A percentile compares a stretch with the other conserved stretches of the same genome.
Evolutionary conservation across 108 stramenopile species (phyloP).

Genomic region (Skeletonema costatum): DNA sequence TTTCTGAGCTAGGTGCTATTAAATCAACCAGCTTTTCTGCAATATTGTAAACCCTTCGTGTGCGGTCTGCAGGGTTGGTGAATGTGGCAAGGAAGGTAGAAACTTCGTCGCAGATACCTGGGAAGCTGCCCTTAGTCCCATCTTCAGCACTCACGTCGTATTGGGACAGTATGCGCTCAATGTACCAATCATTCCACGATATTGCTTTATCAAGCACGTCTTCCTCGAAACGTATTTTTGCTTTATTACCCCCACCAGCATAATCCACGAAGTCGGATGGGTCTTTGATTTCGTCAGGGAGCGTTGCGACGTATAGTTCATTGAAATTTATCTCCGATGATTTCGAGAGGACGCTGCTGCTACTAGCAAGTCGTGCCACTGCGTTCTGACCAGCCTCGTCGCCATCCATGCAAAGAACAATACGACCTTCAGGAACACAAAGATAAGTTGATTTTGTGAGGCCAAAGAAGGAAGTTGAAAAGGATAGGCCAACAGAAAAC

Average conservation of each 20-base stretch:
- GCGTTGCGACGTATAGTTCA: slow-evolving; percentile 65
- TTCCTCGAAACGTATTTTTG: slow-evolving; percentile 30
- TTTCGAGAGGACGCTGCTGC: slow-evolving; percentile 52
- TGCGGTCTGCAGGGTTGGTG: slow-evolving; percentile 58
- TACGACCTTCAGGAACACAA: slow-evolving; percentile 28
- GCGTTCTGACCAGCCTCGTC: slow-evolving; percentile 88
- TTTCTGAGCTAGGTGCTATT: slow-evolving; percentile 21
- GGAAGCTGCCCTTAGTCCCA: slow-evolving; percentile 40
- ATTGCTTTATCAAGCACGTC: slow-evolving; percentile 57
- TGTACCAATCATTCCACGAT: slow-evolving; percentile 78
- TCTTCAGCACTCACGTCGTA: slow-evolving; percentile 42
- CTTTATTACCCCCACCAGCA: slow-evolving; percentile 29
- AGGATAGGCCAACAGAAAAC: neutral
- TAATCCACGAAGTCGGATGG: slow-evolving; percentile 81
- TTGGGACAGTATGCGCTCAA: slow-evolving; percentile 46
- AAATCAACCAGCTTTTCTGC: slow-evolving; percentile 50
- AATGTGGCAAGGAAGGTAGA: slow-evolving; percentile 66
- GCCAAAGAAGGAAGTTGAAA: neutral
- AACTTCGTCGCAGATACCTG: slow-evolving; percentile 57
- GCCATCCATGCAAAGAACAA: slow-evolving; percentile 88
- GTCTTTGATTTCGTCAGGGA: slow-evolving; percentile 77
- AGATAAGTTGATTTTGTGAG: neutral
- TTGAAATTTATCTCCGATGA: slow-evolving; percentile 48
- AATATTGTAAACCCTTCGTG: slow-evolving; percentile 47
- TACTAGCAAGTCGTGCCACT: slow-evolving; percentile 71